Evolutionary conservation across 176 grass and related monocot genomes (phyloP).

Genomic region (Chrysopogon serrulatus): DNA sequence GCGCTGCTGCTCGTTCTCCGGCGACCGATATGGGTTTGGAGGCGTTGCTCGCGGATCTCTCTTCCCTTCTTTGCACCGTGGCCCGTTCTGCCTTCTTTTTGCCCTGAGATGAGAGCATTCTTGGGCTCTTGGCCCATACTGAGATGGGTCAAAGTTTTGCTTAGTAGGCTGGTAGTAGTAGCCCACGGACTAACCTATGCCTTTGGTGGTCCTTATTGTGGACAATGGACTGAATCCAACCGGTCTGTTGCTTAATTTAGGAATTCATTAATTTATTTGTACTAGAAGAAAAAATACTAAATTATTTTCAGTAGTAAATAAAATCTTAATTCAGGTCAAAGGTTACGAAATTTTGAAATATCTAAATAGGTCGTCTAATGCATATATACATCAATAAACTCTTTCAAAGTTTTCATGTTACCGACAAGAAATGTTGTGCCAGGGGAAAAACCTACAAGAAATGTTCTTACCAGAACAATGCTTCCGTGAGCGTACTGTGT

Average conservation of each 20-base stretch:
- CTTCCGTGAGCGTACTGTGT: no score
- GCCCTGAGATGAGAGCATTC: not conserved
- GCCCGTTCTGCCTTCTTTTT: not conserved
- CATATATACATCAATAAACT: no score
- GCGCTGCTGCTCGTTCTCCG: conserved; percentile 14
- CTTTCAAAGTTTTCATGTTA: not conserved
- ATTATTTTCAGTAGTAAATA: no score
- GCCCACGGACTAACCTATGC: not conserved
- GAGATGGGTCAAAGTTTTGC: not conserved
- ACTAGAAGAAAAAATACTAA: no score
- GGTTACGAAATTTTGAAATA: no score
- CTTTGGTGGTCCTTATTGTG: not conserved
- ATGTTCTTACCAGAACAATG: no score
- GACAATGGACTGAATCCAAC: not conserved
- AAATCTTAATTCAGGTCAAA: no score
- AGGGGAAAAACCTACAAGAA: no score
- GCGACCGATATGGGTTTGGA: conserved; percentile 3
- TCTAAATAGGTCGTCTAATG: no score
- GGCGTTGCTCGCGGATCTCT: conserved; percentile 7
- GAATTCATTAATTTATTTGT: not conserved
- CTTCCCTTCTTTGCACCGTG: not conserved
- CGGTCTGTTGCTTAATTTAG: not conserved
- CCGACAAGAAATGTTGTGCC: not conserved
- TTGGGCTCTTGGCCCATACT: not conserved
- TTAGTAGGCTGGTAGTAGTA: not conserved